phyloP scores from a whole-genome alignment of 306 rosid species.

The Pueraria montana region DNA sequence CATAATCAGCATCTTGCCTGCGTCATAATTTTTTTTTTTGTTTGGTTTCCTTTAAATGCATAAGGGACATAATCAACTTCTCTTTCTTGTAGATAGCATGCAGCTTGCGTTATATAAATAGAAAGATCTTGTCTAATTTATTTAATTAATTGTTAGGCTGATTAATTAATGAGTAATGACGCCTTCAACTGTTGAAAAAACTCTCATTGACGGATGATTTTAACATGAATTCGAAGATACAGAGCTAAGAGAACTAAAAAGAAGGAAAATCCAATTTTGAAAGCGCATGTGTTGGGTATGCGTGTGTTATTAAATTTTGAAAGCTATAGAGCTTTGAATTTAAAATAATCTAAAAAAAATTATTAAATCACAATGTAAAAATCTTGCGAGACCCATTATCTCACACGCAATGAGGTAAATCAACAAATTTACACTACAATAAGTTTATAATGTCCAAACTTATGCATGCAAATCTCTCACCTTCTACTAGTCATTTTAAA shows the following conservation, averaged over 20 bases:
- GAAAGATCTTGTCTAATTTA: slow-evolving; percentile 23
- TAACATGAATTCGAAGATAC: neutral
- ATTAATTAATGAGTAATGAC: too few relatives aligned
- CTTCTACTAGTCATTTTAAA: too few relatives aligned
- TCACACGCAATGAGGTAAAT: too few relatives aligned
- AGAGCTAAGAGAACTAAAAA: neutral
- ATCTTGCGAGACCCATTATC: too few relatives aligned
- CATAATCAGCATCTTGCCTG: neutral
- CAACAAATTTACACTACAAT: too few relatives aligned
- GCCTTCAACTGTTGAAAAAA: slow-evolving; percentile 10
- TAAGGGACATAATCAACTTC: slow-evolving; percentile 30
- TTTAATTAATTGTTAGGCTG: neutral
- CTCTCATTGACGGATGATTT: neutral
- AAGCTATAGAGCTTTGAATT: too few relatives aligned
- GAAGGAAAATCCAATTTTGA: neutral
- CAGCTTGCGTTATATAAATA: slow-evolving; percentile 32
- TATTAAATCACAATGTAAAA: too few relatives aligned
- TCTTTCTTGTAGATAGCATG: slow-evolving; percentile 38
- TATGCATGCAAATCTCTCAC: too few relatives aligned
- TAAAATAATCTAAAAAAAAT: too few relatives aligned
- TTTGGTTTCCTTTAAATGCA: slow-evolving; percentile 2
- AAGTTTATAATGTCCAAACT: too few relatives aligned
- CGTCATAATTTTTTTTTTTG: neutral
- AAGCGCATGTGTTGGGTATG: neutral
- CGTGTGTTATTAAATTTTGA: too few relatives aligned